Evolutionary conservation across 2,329 filamentous ascomycete species (phyloP).

Genomic region (Phyllosticta ampelicida): DNA sequence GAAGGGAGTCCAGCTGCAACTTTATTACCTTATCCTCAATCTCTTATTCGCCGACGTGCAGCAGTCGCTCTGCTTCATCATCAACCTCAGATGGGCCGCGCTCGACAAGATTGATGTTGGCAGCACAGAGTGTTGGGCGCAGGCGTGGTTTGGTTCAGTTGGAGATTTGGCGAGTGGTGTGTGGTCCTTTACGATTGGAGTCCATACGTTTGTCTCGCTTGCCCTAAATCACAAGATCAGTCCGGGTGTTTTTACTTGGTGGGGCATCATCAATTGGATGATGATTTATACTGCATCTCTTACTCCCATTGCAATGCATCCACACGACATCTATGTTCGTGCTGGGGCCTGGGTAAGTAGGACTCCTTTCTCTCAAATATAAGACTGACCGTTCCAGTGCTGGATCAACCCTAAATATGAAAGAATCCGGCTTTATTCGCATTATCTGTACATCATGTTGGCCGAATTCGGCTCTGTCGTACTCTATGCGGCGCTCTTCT

Average conservation of each 20-base stretch:
- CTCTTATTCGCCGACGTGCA: conserved; percentile 58
- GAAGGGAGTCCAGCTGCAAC: conserved; percentile 46
- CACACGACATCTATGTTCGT: conserved; percentile 46
- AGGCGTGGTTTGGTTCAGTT: conserved; percentile 59
- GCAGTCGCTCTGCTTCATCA: conserved; percentile 52
- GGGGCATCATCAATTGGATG: conserved; percentile 43
- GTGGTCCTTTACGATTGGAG: conserved; percentile 55
- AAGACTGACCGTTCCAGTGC: conserved; percentile 33
- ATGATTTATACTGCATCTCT: conserved; percentile 49
- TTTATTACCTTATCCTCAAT: conserved; percentile 59
- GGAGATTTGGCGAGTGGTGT: conserved; percentile 57
- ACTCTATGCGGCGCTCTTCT: conserved; percentile 37
- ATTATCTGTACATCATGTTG: conserved; percentile 56
- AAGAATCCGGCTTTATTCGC: conserved; percentile 46
- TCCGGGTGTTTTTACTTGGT: conserved; percentile 39
- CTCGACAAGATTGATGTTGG: conserved; percentile 44
- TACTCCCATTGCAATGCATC: conserved; percentile 38
- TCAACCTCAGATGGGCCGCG: conserved; percentile 50
- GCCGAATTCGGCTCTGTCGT: conserved; percentile 42
- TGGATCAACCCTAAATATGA: conserved; percentile 51
- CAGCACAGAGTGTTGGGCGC: conserved; percentile 47
- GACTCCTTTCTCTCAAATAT: neutral
- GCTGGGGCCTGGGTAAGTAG: conserved; percentile 49
- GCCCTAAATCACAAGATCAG: conserved; percentile 45
- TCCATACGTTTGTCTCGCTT: conserved; percentile 56